Conservation (phyloP, 2,329 filamentous ascomycete species). For the Phaeoacremonium minimum region DNA sequence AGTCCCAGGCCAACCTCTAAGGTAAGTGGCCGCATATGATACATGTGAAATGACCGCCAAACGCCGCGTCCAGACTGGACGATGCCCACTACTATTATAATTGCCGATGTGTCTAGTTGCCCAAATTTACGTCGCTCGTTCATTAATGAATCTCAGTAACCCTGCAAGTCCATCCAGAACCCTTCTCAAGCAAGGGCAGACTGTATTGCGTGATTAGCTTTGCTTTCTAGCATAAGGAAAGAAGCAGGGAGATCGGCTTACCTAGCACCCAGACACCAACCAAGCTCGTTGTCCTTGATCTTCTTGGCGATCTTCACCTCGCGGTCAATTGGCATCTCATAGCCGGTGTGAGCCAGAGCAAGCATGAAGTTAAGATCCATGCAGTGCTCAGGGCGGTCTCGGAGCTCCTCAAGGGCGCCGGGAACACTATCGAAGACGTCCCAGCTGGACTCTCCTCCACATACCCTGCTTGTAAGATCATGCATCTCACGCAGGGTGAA, state of each 20-base stretch:
- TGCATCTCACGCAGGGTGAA: constrained; percentile 90
- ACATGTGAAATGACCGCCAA: neutral
- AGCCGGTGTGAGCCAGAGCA: constrained; percentile 86
- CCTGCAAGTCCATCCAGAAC: constrained; percentile 87
- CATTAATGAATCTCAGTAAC: constrained; percentile 66
- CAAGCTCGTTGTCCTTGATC: constrained; percentile 93
- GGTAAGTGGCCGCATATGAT: neutral
- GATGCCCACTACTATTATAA: neutral
- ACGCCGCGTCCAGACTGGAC: neutral
- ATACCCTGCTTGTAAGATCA: constrained; percentile 80
- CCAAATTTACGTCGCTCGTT: neutral
- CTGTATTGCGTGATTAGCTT: constrained; percentile 45
- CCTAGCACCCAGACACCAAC: constrained; percentile 97
- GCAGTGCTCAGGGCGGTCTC: constrained; percentile 82
- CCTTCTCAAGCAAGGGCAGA: constrained; percentile 75
- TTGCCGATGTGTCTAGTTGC: too few species aligned
- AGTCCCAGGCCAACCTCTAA: neutral
- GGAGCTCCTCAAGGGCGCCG: constrained; percentile 74
- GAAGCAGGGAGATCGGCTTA: constrained; percentile 36
- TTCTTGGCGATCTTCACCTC: constrained; percentile 99
- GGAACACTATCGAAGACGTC: constrained; percentile 73
- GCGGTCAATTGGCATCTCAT: constrained; percentile 94
- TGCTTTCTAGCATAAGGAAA: constrained; percentile 27
- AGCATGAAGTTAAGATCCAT: constrained; percentile 97
- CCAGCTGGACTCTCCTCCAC: constrained; percentile 74